phyloP scores from a whole-genome alignment of 2,329 filamentous ascomycete species.

The Coleophoma eucalyptorum region DNA sequence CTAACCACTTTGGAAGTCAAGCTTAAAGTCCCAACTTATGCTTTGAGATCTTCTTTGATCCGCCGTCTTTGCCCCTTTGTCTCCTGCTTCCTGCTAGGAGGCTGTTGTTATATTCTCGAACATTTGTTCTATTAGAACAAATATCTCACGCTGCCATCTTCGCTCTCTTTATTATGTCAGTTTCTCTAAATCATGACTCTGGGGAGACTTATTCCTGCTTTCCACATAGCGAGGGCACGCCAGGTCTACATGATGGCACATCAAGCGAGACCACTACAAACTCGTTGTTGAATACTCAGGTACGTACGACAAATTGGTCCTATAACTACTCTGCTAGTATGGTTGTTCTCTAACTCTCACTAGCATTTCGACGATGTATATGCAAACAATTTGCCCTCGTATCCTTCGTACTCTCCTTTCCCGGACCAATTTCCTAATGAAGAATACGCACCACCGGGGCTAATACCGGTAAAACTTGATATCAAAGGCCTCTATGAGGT shows the following conservation, averaged over 20 bases:
- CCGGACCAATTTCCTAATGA: constrained; percentile 24
- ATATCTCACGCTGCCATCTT: neutral
- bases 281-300: constrained; percentile 24
- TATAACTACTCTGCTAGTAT: too few relatives aligned
- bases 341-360: neutral
- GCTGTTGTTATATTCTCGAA: too few relatives aligned
- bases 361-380: constrained; percentile 23
- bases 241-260: constrained; percentile 23
- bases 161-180: constrained; percentile 14
- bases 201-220: constrained; percentile 16
- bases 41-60: too few relatives aligned
- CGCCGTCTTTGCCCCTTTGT: too few relatives aligned
- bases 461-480: constrained; percentile 28
- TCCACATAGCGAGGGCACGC: constrained; percentile 18
- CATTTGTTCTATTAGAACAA: too few relatives aligned
- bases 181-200: constrained; percentile 16
- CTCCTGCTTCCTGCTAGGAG: too few relatives aligned
- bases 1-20: too few relatives aligned
- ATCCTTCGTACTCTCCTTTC: constrained; percentile 22
- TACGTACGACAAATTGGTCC: constrained; percentile 6
- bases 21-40: too few relatives aligned
- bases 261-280: constrained; percentile 27
- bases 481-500: constrained; percentile 29
- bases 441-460: constrained; percentile 17
- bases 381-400: constrained; percentile 12